phyloP scores from a whole-genome alignment of 495 filamentous ascomycete genomes.

The Articulospora tetracladia region DNA sequence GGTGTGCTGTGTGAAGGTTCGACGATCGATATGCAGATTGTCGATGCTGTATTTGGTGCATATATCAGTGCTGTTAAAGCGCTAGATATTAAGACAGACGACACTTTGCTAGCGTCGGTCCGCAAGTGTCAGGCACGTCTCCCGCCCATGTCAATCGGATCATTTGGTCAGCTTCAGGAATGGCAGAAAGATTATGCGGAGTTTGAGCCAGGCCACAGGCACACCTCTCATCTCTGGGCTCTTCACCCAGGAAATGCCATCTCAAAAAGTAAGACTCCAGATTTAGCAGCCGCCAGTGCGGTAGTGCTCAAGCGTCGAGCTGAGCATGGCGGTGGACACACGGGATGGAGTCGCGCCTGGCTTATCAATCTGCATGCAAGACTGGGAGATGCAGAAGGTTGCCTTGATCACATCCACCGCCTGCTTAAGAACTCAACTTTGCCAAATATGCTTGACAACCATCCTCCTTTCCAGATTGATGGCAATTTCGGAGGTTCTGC shows the following conservation, averaged over 20 bases:
- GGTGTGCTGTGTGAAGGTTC: slow-evolving; percentile 39
- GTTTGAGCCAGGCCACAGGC: slow-evolving; percentile 45
- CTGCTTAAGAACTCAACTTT: slow-evolving; percentile 37
- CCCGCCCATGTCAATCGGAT: slow-evolving; percentile 29
- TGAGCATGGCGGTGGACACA: slow-evolving; percentile 37
- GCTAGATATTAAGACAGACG: slow-evolving; percentile 20
- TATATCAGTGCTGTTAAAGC: slow-evolving; percentile 28
- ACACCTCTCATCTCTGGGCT: slow-evolving; percentile 44
- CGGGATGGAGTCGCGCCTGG: slow-evolving; percentile 48
- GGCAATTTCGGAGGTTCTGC: slow-evolving; percentile 49
- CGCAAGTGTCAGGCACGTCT: slow-evolving; percentile 30
- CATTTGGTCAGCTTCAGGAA: slow-evolving; percentile 42
- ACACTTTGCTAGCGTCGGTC: slow-evolving; percentile 17
- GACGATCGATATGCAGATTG: slow-evolving; percentile 46
- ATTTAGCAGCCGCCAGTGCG: slow-evolving; percentile 29
- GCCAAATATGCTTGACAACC: slow-evolving; percentile 39
- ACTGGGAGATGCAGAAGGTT: slow-evolving; percentile 30
- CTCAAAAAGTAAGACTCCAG: slow-evolving; percentile 11
- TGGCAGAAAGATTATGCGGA: slow-evolving; percentile 44
- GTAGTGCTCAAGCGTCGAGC: slow-evolving; percentile 23
- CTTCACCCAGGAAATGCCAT: slow-evolving; percentile 32
- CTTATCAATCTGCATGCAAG: slow-evolving; percentile 38
- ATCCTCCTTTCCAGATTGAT: slow-evolving; percentile 46
- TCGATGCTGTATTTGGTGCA: slow-evolving; percentile 34
- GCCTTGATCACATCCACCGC: slow-evolving; percentile 33